Base-by-base conservation (phyloP, 148 eudicot genomes). In the Cornus florida region DNA sequence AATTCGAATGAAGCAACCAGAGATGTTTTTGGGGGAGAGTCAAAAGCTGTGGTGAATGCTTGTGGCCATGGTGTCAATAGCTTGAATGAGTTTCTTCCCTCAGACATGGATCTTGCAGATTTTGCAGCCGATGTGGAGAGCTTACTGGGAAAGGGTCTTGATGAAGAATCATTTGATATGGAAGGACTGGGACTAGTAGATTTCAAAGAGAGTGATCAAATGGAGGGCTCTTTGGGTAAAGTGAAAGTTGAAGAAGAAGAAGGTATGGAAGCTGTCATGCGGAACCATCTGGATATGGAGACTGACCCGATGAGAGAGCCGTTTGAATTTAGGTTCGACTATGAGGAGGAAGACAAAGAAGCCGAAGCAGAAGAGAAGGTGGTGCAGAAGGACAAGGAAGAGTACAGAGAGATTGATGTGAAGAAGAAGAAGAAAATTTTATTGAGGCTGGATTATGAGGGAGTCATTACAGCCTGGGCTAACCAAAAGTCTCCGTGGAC, bases 81-180 rank as follows among this genome's bases (percentile, higher is more conserved):
- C 59, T 60, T 82, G 39, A 82, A 86, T 24, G 89, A 83, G 57
- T 82, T 86, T 48, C 83, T 86, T 67, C 90, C 92, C 8, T 91
- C 90, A 0, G 91, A 95, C 16, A 75, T 88, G 86, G 97, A 91
- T 56, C 85, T 91, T 1, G 95, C 88, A 3, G 89, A 95, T 14
- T 95, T 95, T 64, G 96, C 94, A 0, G 97, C 93, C 4, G 96
- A 95, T 74, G 94, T 95, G 8, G 96, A 95, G 83, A 90, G 88
- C 69, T 79, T 95, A 43, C 43, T 95, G 7, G 98, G 98, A 0
- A 89, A 90, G 82, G 93, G 94, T 20, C 86, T 93, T 2, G 96
- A 91, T 32, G 89, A 88, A 10, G 93, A 89, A 64, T 72, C 88
- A 0, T 88, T 87, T 31, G 92, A 90, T 46, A 95, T 95, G 74